Evolutionary conservation across 176 grass and related monocot species (phyloP).

Genomic region (Musa itinerans): DNA sequence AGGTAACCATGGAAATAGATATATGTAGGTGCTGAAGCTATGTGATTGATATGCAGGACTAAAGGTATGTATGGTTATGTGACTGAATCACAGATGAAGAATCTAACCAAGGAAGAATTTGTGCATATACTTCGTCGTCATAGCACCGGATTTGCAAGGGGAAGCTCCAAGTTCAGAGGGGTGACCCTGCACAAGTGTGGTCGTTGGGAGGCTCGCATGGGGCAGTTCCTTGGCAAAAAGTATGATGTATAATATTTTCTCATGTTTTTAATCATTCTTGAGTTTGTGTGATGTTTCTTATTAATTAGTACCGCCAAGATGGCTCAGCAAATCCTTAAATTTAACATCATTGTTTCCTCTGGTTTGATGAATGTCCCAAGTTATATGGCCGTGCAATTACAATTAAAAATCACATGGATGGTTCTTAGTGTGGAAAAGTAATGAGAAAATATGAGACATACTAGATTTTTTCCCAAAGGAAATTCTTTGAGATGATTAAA

Average conservation of each 20-base stretch:
- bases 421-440: too few relatives aligned
- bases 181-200: slow-evolving; percentile 96
- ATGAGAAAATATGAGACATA: too few relatives aligned
- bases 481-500: too few relatives aligned
- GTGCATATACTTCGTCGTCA: slow-evolving; percentile 93
- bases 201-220: slow-evolving; percentile 96
- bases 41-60: neutral
- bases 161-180: slow-evolving; percentile 88
- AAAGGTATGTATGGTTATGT: neutral
- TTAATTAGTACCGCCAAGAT: neutral
- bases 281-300: neutral
- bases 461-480: too few relatives aligned
- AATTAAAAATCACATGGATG: too few relatives aligned
- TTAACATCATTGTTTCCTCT: neutral
- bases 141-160: slow-evolving; percentile 93
- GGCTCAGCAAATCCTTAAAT: neutral
- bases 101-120: slow-evolving; percentile 94
- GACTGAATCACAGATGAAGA: slow-evolving; percentile 59
- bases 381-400: neutral
- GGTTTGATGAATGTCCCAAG: neutral
- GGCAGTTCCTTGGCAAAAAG: slow-evolving; percentile 99
- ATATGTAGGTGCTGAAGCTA: neutral
- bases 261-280: neutral
- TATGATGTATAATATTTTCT: slow-evolving; percentile 20
- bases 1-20: slow-evolving; percentile 25